Evolutionary conservation across 208 protist species (phyloP).

Genomic region (Balamuthia mandrillaris): DNA sequence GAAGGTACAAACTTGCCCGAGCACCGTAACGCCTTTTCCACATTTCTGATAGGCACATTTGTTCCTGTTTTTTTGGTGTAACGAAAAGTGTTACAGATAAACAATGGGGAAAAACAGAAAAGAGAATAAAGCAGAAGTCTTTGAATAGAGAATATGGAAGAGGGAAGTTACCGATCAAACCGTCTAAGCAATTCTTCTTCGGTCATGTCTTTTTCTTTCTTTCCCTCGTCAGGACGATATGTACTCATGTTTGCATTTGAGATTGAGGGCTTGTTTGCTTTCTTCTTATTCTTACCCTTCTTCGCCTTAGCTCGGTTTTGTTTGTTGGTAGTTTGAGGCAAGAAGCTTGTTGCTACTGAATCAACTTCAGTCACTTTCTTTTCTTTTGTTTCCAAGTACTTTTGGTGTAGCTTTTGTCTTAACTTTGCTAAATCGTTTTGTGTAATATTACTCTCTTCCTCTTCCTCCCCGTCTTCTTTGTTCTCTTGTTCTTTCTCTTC

Average conservation of each 20-base stretch:
- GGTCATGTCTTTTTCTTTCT: not conserved
- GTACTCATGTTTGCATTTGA: too few relatives aligned
- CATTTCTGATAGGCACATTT: conserved; percentile 7
- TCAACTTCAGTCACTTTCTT: not conserved
- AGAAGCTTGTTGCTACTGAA: too few relatives aligned
- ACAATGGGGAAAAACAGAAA: not conserved
- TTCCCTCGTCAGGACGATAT: too few relatives aligned
- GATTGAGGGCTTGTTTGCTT: too few relatives aligned
- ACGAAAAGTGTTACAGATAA: not conserved
- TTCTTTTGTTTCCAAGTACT: not conserved
- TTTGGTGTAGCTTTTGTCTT: not conserved
- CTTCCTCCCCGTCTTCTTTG: not conserved
- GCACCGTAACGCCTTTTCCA: not conserved
- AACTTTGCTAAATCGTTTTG: not conserved
- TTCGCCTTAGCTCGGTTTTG: not conserved
- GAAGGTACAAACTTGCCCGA: not conserved
- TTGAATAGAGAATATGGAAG: not conserved
- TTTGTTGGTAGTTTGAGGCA: not conserved
- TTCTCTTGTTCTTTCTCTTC: not conserved
- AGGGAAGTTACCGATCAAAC: not conserved
- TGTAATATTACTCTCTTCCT: not conserved
- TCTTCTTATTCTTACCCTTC: conserved; percentile 24
- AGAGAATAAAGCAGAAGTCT: not conserved
- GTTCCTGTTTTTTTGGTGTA: not conserved
- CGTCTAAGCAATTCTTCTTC: conserved; percentile 15